These are phyloP conservation scores for Begonia loranthoides DNA, from an alignment of 306 rosid species.

Conservation along the genomic window DNA sequence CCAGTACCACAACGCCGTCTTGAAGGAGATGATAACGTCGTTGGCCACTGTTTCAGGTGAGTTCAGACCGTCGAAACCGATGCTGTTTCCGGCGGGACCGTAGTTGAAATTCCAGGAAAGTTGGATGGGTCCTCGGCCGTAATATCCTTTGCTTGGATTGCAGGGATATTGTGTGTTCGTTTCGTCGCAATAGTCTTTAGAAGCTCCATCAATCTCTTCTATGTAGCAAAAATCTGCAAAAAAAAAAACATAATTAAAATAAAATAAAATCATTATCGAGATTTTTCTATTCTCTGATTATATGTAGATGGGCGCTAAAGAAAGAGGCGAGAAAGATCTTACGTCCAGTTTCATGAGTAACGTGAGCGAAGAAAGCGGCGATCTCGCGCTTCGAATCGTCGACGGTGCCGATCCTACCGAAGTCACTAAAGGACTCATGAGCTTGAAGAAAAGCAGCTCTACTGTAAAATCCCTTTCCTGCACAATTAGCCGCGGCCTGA, in stretches of 20 bases:
- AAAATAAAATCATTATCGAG: background rate
- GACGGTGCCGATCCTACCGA: constrained; percentile 23
- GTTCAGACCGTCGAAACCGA: constrained; percentile 51
- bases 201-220: constrained; percentile 71
- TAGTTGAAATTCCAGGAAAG: constrained; percentile 88
- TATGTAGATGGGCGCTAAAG: no score
- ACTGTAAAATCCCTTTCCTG: constrained; percentile 48
- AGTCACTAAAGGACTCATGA: constrained; percentile 24
- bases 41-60: constrained; percentile 59
- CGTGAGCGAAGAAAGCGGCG: constrained; percentile 74
- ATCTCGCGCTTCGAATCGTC: constrained; percentile 69
- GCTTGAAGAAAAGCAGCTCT: constrained; percentile 42
- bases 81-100: constrained; percentile 57
- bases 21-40: constrained; percentile 43
- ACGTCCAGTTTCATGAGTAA: constrained; percentile 82
- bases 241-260: background rate
- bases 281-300: no score
- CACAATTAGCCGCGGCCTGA: constrained; percentile 34
- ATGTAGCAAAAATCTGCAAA: constrained; percentile 61
- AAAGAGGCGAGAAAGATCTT: constrained; percentile 4
- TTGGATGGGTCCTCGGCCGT: constrained; percentile 80
- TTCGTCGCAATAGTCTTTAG: constrained; percentile 73
- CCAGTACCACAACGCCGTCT: constrained; percentile 89
- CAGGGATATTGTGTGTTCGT: constrained; percentile 48
- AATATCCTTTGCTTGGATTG: constrained; percentile 51